Percentiles rank a stretch among this genome's conserved stretches.
phyloP scores from a whole-genome alignment of 139 green algal genomes.

The Eudorina sp. region DNA sequence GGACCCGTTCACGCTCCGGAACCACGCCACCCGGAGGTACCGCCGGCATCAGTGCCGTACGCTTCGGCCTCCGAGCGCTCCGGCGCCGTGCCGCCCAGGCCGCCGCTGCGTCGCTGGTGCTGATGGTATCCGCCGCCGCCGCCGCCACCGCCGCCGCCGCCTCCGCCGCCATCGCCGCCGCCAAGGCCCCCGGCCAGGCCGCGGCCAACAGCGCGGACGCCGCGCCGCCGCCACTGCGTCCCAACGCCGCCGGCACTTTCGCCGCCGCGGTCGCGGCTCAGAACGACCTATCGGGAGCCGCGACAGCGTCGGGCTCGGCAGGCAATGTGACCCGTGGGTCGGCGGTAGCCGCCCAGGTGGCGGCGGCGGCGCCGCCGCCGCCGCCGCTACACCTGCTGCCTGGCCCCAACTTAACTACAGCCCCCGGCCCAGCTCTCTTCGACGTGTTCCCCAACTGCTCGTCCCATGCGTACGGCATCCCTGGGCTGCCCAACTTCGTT shows the following conservation, averaged over 20 bases:
- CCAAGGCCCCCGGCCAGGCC: neutral
- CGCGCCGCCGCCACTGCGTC: neutral
- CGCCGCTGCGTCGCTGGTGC: neutral
- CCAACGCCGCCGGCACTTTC: neutral
- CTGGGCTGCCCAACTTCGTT: neutral
- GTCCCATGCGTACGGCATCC: neutral
- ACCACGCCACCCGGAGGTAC: too few relatives aligned
- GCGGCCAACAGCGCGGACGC: neutral
- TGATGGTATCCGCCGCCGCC: neutral
- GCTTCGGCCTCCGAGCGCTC: neutral
- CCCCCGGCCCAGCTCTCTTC: neutral
- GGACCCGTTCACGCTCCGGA: too few relatives aligned
- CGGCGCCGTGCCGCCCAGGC: neutral
- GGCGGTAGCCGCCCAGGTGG: neutral
- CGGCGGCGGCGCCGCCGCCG: neutral
- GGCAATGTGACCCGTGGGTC: neutral
- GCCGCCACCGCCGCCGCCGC: neutral
- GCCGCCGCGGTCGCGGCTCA: neutral
- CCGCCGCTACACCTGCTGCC: neutral
- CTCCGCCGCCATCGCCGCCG: neutral
- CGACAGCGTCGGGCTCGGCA: neutral
- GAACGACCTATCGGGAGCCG: neutral
- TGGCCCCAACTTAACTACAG: neutral
- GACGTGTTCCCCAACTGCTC: conserved; percentile 15
- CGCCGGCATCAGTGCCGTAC: too few relatives aligned